These are phyloP conservation scores for Acanthamoeba triangularis DNA, from an alignment of 208 protist genomes.

Conservation along the genomic window DNA sequence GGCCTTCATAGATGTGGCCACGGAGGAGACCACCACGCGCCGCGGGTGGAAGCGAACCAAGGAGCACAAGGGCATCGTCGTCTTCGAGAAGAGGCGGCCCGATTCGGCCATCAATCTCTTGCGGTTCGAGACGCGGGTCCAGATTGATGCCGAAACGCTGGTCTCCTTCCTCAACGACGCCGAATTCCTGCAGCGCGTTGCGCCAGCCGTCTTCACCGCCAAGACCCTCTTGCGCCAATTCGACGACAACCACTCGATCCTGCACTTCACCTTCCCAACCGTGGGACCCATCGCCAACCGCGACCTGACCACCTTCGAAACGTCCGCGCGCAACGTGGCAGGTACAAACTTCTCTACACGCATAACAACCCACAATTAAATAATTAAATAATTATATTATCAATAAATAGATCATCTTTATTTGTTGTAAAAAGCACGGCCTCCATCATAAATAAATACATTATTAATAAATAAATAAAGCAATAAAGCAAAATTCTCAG, in stretches of 20 bases:
- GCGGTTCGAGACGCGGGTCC: not conserved
- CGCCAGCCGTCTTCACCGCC: constrained; percentile 8
- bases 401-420: not conserved
- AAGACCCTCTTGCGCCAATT: constrained; percentile 6
- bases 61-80: constrained; percentile 7
- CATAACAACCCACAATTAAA: too few relatives aligned
- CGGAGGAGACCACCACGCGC: not conserved
- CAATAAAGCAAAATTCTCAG: not conserved
- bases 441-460: too few relatives aligned
- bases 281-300: constrained; percentile 6
- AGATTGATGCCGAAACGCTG: not conserved
- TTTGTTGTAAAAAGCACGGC: not conserved
- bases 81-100: not conserved
- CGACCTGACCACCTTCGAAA: constrained; percentile 42
- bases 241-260: not conserved
- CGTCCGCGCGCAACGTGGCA: not conserved
- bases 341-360: not conserved
- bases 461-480: too few relatives aligned
- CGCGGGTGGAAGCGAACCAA: constrained; percentile 6
- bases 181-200: not conserved
- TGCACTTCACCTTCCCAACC: constrained; percentile 16
- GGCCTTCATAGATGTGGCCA: not conserved
- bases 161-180: not conserved
- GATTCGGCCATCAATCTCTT: constrained; percentile 34
- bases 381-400: not conserved